Evolutionary conservation across 768 basidiomycete species (phyloP).

Genomic region (Naganishia vishniacii): DNA sequence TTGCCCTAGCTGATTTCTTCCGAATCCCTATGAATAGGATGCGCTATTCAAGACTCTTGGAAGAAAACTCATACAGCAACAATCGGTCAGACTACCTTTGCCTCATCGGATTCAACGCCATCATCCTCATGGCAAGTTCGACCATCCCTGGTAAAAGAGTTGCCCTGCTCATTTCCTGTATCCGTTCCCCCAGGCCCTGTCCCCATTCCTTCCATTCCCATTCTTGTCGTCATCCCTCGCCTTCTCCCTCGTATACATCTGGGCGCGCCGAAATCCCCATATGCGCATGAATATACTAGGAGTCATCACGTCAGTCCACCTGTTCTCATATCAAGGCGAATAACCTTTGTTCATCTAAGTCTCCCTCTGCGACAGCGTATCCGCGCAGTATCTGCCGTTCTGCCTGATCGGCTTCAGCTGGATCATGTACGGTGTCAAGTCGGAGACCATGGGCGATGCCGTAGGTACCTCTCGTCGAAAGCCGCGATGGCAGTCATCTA

Average conservation of each 20-base stretch:
- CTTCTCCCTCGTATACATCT: slow-evolving; percentile 93
- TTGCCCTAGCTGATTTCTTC: neutral
- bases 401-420: slow-evolving; percentile 78
- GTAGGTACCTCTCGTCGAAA: slow-evolving; percentile 30
- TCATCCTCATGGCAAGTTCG: slow-evolving; percentile 72
- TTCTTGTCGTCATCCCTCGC: slow-evolving; percentile 89
- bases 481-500: too few species aligned
- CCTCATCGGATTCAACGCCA: slow-evolving; percentile 75
- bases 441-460: slow-evolving; percentile 43
- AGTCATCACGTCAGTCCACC: slow-evolving; percentile 59
- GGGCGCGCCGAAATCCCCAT: slow-evolving; percentile 89
- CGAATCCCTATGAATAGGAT: slow-evolving; percentile 56
- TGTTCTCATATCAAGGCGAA: neutral
- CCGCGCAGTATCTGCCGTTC: slow-evolving; percentile 88
- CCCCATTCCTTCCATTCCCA: slow-evolving; percentile 82
- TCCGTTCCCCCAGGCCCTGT: slow-evolving; percentile 57
- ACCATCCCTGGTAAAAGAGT: neutral
- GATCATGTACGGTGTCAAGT: slow-evolving; percentile 43
- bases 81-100: slow-evolving; percentile 90
- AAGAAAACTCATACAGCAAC: slow-evolving; percentile 92
- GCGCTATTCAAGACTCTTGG: slow-evolving; percentile 93
- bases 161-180: neutral
- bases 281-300: slow-evolving; percentile 96
- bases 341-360: neutral
- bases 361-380: slow-evolving; percentile 53